Evolutionary conservation across 805 yeast species (phyloP), one percentile per base, ranked within the genome.

Genomic region (Grigorovia jiainica): DNA sequence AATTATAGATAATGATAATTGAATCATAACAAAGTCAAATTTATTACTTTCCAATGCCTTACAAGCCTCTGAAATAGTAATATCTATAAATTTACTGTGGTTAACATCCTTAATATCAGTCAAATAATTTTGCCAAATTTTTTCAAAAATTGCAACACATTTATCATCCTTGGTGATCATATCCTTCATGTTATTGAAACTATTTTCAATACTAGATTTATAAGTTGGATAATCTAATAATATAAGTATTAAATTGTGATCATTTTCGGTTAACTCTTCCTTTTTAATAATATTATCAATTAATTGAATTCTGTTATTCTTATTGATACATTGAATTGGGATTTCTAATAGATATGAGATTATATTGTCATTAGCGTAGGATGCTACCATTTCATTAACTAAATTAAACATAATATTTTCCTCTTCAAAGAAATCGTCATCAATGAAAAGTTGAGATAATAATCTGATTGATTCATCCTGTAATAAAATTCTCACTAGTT

Each of bases 151-250:
- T 1, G 43, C 10, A 11, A 52, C 23, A 17, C 25, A 17, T 6
- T 21, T 27, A 9, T 29, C 38, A 7, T 35, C 33, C 10, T 43
- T 30, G 3, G 34, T 7, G 1, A 39, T 15, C 7, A 47, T n/a
- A 11, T 30, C 39, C 6, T 56, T 46, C 3, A 67, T 40, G 0
- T 40, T 37, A 1, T 50, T 38, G 24, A 66, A 49, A 35, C 73
- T 65, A 0, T 61, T 54, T 54, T 81, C 89, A 10, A 80, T 48
- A 1, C 52, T 49, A 0, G 85, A 71, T 49, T 64, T 74, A 52
- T 68, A 73, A 0, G 82, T 72, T 6, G 85, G 83, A 8, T 70
- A 65, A 8, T 55, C 51, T 23, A 78, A 54, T 10, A 78, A 48
- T 43, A 70, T 71, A 3, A 47, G 21, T n/a, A 78, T 51, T 2